Conservation (phyloP, 805 yeast species). For the Barnettozyma salicaria region DNA sequence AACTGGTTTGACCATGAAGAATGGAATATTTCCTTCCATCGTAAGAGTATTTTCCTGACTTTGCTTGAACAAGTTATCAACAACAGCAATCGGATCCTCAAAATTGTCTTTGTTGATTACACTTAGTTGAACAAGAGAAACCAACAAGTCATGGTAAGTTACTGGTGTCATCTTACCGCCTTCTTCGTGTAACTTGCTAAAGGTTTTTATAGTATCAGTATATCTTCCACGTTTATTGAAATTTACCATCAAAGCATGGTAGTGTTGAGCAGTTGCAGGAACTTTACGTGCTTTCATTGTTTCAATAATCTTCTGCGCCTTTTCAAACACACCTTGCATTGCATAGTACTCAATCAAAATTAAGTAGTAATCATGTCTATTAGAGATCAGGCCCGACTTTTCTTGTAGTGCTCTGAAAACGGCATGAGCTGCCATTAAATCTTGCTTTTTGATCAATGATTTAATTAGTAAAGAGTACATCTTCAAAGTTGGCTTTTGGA, state of each 20-base stretch:
- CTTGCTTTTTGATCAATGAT: conserved; percentile 10
- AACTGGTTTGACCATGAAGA: conserved; percentile 33
- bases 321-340: conserved; percentile 20
- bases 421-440: conserved; percentile 13
- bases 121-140: conserved; percentile 28
- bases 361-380: background rate
- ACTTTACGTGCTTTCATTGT: conserved; percentile 23
- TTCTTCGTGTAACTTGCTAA: conserved; percentile 24
- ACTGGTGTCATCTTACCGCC: conserved; percentile 24
- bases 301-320: conserved; percentile 28
- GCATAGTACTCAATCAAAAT: conserved; percentile 7
- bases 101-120: conserved; percentile 25
- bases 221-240: conserved; percentile 25
- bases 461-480: conserved; percentile 16
- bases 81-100: conserved; percentile 26
- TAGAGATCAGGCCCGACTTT: background rate
- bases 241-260: conserved; percentile 27
- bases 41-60: conserved; percentile 20
- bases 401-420: conserved; percentile 3
- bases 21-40: conserved; percentile 25
- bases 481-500: conserved; percentile 3
- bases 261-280: conserved; percentile 23
- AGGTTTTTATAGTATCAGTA: conserved; percentile 26
- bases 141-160: conserved; percentile 27
- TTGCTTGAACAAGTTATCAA: conserved; percentile 28